A percentile compares a stretch with the other conserved stretches of the same genome.
Evolutionary conservation across 176 grass and related monocot species (phyloP).

Genomic region (Raddia distichophylla): DNA sequence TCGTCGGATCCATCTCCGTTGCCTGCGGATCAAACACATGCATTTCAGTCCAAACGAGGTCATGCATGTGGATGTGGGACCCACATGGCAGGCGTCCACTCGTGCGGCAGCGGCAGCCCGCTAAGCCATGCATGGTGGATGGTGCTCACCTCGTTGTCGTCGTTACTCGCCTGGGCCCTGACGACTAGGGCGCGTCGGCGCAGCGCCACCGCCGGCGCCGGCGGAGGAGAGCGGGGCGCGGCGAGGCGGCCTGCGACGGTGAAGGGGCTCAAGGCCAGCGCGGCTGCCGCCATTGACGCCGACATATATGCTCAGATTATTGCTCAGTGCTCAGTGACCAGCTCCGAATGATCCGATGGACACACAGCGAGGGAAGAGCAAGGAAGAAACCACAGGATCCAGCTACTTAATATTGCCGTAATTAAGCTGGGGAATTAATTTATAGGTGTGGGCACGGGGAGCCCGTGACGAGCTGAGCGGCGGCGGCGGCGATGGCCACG

Average conservation of each 20-base stretch:
- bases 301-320: too few relatives aligned
- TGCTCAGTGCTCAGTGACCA: too few relatives aligned
- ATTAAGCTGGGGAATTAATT: neutral
- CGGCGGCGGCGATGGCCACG: neutral
- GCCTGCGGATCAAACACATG: too few relatives aligned
- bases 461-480: neutral
- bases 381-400: too few relatives aligned
- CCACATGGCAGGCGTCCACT: too few relatives aligned
- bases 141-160: neutral
- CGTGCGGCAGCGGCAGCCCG: neutral
- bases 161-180: constrained; percentile 4
- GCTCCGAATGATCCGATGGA: too few relatives aligned
- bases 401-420: neutral
- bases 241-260: neutral
- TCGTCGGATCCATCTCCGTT: too few relatives aligned
- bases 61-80: too few relatives aligned
- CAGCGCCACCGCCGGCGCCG: neutral
- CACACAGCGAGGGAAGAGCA: too few relatives aligned
- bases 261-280: constrained; percentile 18
- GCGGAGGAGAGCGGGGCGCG: neutral
- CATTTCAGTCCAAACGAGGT: too few relatives aligned
- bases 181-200: neutral
- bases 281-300: constrained; percentile 5
- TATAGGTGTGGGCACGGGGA: neutral
- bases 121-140: too few relatives aligned